A percentile compares a stretch with the other conserved stretches of the same genome.
These are phyloP conservation scores for Solanum paucissectum DNA, from an alignment of 257 asterid species.

Conservation along the genomic window DNA sequence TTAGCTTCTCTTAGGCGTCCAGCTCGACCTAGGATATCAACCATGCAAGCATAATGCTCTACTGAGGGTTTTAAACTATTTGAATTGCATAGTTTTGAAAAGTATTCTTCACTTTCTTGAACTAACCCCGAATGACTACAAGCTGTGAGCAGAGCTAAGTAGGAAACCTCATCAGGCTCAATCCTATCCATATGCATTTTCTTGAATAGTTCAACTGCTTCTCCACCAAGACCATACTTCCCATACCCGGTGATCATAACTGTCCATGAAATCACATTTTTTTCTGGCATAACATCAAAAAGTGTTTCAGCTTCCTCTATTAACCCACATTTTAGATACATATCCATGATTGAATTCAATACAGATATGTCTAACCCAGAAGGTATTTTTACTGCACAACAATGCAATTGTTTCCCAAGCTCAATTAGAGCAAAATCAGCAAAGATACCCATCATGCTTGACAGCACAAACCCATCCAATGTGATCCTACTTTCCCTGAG, in stretches of 20 bases:
- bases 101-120: conserved; percentile 38
- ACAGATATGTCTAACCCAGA: conserved; percentile 31
- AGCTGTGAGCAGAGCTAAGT: conserved; percentile 53
- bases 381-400: conserved; percentile 29
- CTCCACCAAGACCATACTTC: conserved; percentile 36
- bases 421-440: conserved; percentile 46
- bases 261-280: conserved; percentile 45
- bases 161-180: conserved; percentile 45
- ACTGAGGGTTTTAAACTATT: conserved; percentile 27
- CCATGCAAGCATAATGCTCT: conserved; percentile 65
- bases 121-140: conserved; percentile 63
- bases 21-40: conserved; percentile 49
- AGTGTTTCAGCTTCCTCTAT: conserved; percentile 35
- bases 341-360: conserved; percentile 36
- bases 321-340: conserved; percentile 62
- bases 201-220: conserved; percentile 41
- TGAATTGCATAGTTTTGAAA: conserved; percentile 31
- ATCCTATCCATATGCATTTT: conserved; percentile 30
- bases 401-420: conserved; percentile 54
- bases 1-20: conserved; percentile 48
- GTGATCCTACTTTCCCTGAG: conserved; percentile 20
- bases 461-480: conserved; percentile 40
- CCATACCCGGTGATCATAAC: conserved; percentile 56
- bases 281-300: conserved; percentile 25
- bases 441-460: conserved; percentile 38